Evolutionary conservation across 441 rosid genomes (phyloP), one percentile per base, ranked within the genome.

Genomic region (Populus hybrid): DNA sequence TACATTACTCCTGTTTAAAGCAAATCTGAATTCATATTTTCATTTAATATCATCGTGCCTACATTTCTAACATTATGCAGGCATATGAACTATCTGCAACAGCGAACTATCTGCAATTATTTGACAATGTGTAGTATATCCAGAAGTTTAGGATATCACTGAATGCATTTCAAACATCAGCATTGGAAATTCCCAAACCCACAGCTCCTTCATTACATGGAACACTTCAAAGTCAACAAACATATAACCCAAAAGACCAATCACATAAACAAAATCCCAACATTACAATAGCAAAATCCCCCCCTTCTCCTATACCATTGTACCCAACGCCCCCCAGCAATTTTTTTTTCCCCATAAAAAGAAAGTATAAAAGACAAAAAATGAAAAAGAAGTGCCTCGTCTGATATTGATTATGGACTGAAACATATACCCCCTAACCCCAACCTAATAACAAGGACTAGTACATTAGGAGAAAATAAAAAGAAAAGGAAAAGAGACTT

Each of bases 301-400:
- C 91, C 89, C 78, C 82, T 84, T 82, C 80, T 74, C 63, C 80
- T 80, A 80, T 89, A 86, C 84, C 86, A 81, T 83, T 84, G 73
- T 81, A 83, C 84, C 87, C 78, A 66, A 40, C 59, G 24, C 79
- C 64, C 6, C 21, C 31, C 31, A 29, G 31, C 31, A 29, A 28
- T 3, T 40, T 53, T 64, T 75, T 70, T 8, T 42, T 50, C 69
- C 68, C 31, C 31, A 3, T 68, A 42, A 33, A 77, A 73, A 76
- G 67, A 31, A 50, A 56, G 75, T 79, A 53, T 79, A 35, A 16
- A 66, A 72, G 69, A 24, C 66, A 64, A 64, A 77, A 50, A 21
- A 3, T 33, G 11, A 7, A 9, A 26, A n/a, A 59, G 33, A 73
- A 84, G 83, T 64, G 65, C 77, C 82, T 81, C 79, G 71, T 75